Base-by-base conservation (phyloP, 2,329 filamentous ascomycete species). In the Alternaria panax region DNA sequence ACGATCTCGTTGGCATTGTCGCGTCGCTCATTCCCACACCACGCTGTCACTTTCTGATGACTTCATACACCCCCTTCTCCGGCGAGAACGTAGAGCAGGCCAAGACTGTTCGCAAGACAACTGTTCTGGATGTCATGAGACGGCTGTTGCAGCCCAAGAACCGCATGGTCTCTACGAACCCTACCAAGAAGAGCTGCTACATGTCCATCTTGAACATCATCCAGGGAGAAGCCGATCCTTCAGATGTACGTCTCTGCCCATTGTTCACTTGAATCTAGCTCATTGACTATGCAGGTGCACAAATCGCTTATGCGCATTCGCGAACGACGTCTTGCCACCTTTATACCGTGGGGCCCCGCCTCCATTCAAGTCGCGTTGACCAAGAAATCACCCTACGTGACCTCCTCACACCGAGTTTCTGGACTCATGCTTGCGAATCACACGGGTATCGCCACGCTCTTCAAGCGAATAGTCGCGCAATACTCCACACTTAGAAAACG, bases 121-220 rank as follows among this genome's bases (percentile, higher is more conserved):
- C 95, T 1, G 95, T 99, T 8, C 81, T 99, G 40, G 95, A 99
- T 77, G 96, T 99, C 63, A 99, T 99, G 95, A 88, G 95, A 57
- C 87, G 95, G 60, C 83, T 99, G 24, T 83, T 99, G 59, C 96
- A 99, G 80, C 95, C 95, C 38, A 99, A 99, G 85, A 99, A 99
- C 80, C 90, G 96, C 76, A 99, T 99, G 95, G 95, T 99, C 45
- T 97, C 93, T 24, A 97, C 95, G 22, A 90, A 93, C 57, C 93
- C 94, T 1, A 92, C 91, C 72, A 98, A 98, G 83, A 96, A 92
- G 82, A 97, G 93, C 81, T 99, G 95, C 83, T 99, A 99, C 82
- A 98, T 99, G 75, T 97, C 93, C 47, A 98, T 99, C 69, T 84
- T 99, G 64, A 98, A 99, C 79, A 97, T 99, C 72, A 99, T 99